Conservation (phyloP, 495 filamentous ascomycete species). For the Aspergillus cavernicola region DNA sequence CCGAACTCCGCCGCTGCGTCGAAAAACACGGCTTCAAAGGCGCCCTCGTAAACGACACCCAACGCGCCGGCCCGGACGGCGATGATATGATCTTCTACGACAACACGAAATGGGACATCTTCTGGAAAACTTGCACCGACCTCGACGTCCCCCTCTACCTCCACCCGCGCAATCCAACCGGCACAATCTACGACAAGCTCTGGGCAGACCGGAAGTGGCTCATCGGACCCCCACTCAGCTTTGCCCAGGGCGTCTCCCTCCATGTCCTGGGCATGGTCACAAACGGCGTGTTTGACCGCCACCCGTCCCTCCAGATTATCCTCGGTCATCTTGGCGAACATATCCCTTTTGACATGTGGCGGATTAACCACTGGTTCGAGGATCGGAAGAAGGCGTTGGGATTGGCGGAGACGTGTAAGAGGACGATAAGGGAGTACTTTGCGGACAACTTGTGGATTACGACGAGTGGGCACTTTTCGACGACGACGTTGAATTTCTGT, state of each 20-base stretch:
- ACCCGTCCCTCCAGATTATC: slow-evolving; percentile 56
- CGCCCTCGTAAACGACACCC: slow-evolving; percentile 57
- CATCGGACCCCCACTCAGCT: slow-evolving; percentile 41
- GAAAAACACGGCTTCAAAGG: slow-evolving; percentile 55
- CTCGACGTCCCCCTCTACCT: slow-evolving; percentile 64
- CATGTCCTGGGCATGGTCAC: slow-evolving; percentile 51
- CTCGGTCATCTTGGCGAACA: slow-evolving; percentile 66
- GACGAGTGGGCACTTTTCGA: slow-evolving; percentile 58
- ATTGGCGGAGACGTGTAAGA: slow-evolving; percentile 41
- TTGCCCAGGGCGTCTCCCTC: slow-evolving; percentile 47
- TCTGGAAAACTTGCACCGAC: slow-evolving; percentile 53
- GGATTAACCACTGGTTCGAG: slow-evolving; percentile 57
- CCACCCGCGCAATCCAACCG: slow-evolving; percentile 52
- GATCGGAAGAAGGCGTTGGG: slow-evolving; percentile 45
- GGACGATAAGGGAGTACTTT: slow-evolving; percentile 56
- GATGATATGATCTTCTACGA: slow-evolving; percentile 61
- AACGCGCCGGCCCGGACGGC: slow-evolving; percentile 43
- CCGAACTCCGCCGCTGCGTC: slow-evolving; percentile 54
- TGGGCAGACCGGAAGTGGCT: slow-evolving; percentile 50
- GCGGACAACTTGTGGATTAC: slow-evolving; percentile 62
- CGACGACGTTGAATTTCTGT: slow-evolving; percentile 50
- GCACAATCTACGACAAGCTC: slow-evolving; percentile 46
- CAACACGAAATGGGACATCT: slow-evolving; percentile 49
- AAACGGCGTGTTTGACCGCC: slow-evolving; percentile 48
- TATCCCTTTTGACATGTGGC: slow-evolving; percentile 60